Evolutionary conservation across 2,329 filamentous ascomycete genomes (phyloP).

Genomic region (Anisogramma anomala): DNA sequence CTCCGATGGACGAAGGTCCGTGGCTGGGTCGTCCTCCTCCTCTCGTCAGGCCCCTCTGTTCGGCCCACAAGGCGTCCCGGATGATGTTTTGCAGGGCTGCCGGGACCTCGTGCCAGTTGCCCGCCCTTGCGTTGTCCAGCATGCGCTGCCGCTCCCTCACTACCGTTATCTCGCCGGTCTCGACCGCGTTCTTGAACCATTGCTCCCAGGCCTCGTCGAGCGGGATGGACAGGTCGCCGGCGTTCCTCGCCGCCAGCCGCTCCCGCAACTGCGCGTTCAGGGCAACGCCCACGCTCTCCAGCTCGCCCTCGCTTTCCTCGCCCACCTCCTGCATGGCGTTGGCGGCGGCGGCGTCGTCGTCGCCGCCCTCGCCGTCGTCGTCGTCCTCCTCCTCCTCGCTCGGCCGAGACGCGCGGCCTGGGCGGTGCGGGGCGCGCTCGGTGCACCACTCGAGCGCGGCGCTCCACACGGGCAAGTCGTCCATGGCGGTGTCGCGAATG

Average conservation of each 20-base stretch:
- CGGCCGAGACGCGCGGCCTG: background rate
- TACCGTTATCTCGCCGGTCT: slow-evolving; percentile 40
- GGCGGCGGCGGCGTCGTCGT: slow-evolving; percentile 1
- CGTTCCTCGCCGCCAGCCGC: slow-evolving; percentile 50
- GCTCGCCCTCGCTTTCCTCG: slow-evolving; percentile 40
- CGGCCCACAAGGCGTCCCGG: slow-evolving; percentile 33
- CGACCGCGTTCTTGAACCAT: slow-evolving; percentile 60
- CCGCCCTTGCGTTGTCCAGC: slow-evolving; percentile 42
- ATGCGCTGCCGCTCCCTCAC: slow-evolving; percentile 32
- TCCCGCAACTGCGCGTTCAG: slow-evolving; percentile 55
- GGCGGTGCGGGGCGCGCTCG: no score
- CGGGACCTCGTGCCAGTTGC: slow-evolving; percentile 47
- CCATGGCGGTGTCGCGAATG: slow-evolving; percentile 60
- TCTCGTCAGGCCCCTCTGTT: slow-evolving; percentile 17
- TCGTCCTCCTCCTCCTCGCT: slow-evolving; percentile 2
- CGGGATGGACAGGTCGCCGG: slow-evolving; percentile 44
- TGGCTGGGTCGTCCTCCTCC: slow-evolving; percentile 10
- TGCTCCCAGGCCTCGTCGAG: slow-evolving; percentile 65
- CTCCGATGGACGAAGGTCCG: slow-evolving; percentile 12
- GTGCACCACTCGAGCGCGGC: slow-evolving; percentile 6
- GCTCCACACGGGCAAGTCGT: slow-evolving; percentile 51
- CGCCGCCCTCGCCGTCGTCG: slow-evolving; percentile 6
- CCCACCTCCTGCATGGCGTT: slow-evolving; percentile 15
- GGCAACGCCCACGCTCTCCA: slow-evolving; percentile 48
- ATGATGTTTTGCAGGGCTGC: slow-evolving; percentile 43